These are phyloP conservation scores for Mortierella sp. DNA, from an alignment of 371 early-diverging fungal species.

Conservation along the genomic window DNA sequence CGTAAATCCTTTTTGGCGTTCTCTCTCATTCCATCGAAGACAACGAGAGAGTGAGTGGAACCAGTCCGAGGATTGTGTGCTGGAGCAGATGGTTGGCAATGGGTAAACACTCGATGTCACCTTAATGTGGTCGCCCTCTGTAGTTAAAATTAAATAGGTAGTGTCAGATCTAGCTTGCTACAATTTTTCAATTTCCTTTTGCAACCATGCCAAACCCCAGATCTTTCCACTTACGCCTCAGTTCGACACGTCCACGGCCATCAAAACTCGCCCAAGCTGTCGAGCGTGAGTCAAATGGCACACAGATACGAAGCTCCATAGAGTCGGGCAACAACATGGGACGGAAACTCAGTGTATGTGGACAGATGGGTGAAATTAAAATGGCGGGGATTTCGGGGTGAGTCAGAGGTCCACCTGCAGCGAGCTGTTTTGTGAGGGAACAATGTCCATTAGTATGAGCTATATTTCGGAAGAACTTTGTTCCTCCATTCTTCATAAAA, in stretches of 20 bases:
- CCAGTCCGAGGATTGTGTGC: constrained; percentile 85
- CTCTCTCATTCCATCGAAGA: constrained; percentile 87
- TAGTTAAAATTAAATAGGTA: neutral
- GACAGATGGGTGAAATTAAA: constrained; percentile 94
- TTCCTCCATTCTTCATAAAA: neutral
- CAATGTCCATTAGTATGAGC: neutral
- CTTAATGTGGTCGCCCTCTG: constrained; percentile 90
- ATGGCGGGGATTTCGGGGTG: constrained; percentile 95
- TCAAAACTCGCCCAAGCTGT: constrained; percentile 90
- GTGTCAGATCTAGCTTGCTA: neutral
- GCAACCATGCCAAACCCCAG: neutral
- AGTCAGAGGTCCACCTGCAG: constrained; percentile 94
- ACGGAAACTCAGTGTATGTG: constrained; percentile 93
- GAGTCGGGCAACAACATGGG: constrained; percentile 94
- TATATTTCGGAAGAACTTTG: too few relatives aligned
- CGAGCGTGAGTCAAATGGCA: constrained; percentile 77
- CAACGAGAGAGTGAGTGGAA: constrained; percentile 82
- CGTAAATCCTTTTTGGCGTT: constrained; percentile 79
- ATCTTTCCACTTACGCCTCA: constrained; percentile 65
- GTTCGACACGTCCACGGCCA: constrained; percentile 87
- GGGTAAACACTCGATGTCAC: constrained; percentile 88
- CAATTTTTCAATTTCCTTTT: neutral
- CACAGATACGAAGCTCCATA: constrained; percentile 80
- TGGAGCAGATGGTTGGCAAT: constrained; percentile 88
- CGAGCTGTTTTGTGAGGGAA: constrained; percentile 60